A percentile compares a stretch with the other conserved stretches of the same genome.
phyloP scores from a whole-genome alignment of 495 filamentous ascomycete species.

The Xylaria sp. region DNA sequence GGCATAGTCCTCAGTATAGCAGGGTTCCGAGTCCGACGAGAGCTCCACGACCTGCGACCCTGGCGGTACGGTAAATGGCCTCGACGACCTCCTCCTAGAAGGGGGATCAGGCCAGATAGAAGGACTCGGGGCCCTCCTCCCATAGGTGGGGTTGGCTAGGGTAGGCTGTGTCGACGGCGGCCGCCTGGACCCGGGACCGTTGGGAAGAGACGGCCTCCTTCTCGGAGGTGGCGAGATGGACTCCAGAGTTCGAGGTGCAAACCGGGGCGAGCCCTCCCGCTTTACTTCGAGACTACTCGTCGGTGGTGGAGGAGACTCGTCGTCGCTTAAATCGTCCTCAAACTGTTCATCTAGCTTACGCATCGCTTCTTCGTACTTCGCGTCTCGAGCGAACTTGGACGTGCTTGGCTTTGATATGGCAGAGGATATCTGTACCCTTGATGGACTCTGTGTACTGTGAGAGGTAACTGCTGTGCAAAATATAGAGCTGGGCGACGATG shows the following conservation, averaged over 20 bases:
- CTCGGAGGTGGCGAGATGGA: conserved; percentile 33
- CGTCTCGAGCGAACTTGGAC: not conserved
- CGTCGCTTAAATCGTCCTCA: not conserved
- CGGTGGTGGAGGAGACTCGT: not conserved
- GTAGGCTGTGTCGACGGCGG: not conserved
- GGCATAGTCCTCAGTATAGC: conserved; percentile 48
- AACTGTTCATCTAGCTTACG: conserved; percentile 17
- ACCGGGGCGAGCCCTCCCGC: conserved; percentile 1
- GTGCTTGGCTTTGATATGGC: not conserved
- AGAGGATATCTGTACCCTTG: conserved; percentile 17
- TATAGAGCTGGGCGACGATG: conserved; percentile 48
- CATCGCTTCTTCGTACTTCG: conserved; percentile 22
- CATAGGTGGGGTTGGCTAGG: not conserved
- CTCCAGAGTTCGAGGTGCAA: conserved; percentile 6
- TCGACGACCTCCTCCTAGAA: conserved; percentile 22
- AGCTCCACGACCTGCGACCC: conserved; percentile 51
- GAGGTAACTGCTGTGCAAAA: conserved; percentile 43
- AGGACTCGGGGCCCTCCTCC: not conserved
- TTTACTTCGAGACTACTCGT: conserved; percentile 9
- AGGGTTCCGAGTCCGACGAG: conserved; percentile 47
- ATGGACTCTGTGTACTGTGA: conserved; percentile 34
- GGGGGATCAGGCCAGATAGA: too few relatives aligned
- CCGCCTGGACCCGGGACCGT: not conserved
- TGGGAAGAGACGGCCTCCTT: not conserved
- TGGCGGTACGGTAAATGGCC: conserved; percentile 42